Conservation (phyloP, 495 filamentous ascomycete genomes). For the Schizothecium vesticola region DNA sequence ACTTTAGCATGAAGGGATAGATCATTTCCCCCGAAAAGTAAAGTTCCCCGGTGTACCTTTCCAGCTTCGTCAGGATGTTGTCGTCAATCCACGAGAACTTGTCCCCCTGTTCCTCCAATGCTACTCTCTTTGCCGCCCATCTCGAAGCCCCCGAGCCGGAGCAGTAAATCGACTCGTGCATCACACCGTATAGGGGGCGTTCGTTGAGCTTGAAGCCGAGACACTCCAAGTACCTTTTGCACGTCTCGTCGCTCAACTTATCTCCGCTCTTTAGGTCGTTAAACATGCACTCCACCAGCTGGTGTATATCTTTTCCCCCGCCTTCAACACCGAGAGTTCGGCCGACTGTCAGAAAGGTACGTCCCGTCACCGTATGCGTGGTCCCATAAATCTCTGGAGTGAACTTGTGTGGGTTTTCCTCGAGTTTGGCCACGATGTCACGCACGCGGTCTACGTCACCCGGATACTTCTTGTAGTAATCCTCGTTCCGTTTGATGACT, state of each 20-base stretch:
- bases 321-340: slow-evolving; percentile 57
- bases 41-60: slow-evolving; percentile 40
- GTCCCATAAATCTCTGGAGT: not conserved
- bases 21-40: slow-evolving; percentile 91
- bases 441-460: slow-evolving; percentile 65
- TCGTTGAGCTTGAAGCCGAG: slow-evolving; percentile 14
- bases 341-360: slow-evolving; percentile 69
- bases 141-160: not conserved
- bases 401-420: not conserved
- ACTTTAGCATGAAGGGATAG: slow-evolving; percentile 48
- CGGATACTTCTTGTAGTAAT: slow-evolving; percentile 72
- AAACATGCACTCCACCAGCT: slow-evolving; percentile 33
- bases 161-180: slow-evolving; percentile 29
- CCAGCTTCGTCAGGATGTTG: slow-evolving; percentile 4
- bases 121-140: slow-evolving; percentile 45
- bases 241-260: slow-evolving; percentile 57
- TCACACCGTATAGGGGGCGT: slow-evolving; percentile 23
- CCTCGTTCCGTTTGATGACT: slow-evolving; percentile 44
- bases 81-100: slow-evolving; percentile 39
- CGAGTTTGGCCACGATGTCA: slow-evolving; percentile 55
- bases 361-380: slow-evolving; percentile 47
- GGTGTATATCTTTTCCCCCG: slow-evolving; percentile 47
- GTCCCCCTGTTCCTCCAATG: slow-evolving; percentile 7
- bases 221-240: slow-evolving; percentile 43
- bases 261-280: slow-evolving; percentile 52